These are phyloP conservation scores for Arctostaphylos glauca DNA, from an alignment of 148 eudicot genomes.

Conservation along the genomic window DNA sequence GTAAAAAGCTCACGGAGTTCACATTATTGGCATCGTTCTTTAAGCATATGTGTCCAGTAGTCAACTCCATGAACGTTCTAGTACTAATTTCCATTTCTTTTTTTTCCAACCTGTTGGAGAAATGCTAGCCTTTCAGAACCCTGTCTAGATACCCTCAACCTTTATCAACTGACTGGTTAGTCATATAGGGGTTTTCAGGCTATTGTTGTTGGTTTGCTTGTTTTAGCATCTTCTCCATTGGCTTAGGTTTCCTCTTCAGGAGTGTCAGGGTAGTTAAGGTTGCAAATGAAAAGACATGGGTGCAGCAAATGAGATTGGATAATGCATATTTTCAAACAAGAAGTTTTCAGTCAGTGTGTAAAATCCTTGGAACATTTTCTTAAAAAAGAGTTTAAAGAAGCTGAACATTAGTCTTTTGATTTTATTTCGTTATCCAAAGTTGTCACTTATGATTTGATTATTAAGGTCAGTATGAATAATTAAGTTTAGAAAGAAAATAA, in stretches of 20 bases:
- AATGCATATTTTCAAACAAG: neutral
- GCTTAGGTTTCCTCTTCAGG: neutral
- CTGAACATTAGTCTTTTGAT: neutral
- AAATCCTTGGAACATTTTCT: neutral
- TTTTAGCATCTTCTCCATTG: neutral
- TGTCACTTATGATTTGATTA: too few species aligned
- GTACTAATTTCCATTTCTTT: neutral
- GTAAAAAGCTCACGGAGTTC: neutral
- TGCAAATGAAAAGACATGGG: neutral
- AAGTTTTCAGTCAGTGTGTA: neutral
- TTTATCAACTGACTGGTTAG: neutral
- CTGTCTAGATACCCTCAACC: too few species aligned
- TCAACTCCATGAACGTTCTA: neutral
- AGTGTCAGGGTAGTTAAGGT: neutral
- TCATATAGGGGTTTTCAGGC: neutral
- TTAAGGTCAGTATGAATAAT: too few species aligned
- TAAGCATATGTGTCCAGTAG: neutral
- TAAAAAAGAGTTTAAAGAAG: neutral
- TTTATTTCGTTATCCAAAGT: too few species aligned
- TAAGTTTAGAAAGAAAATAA: too few species aligned
- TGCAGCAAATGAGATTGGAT: neutral
- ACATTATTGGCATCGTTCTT: neutral
- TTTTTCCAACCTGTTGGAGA: neutral
- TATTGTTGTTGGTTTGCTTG: neutral
- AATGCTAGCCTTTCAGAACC: neutral